These are phyloP conservation scores for Talaromyces atroroseus DNA, from an alignment of 2,329 filamentous ascomycete species.

Conservation along the genomic window DNA sequence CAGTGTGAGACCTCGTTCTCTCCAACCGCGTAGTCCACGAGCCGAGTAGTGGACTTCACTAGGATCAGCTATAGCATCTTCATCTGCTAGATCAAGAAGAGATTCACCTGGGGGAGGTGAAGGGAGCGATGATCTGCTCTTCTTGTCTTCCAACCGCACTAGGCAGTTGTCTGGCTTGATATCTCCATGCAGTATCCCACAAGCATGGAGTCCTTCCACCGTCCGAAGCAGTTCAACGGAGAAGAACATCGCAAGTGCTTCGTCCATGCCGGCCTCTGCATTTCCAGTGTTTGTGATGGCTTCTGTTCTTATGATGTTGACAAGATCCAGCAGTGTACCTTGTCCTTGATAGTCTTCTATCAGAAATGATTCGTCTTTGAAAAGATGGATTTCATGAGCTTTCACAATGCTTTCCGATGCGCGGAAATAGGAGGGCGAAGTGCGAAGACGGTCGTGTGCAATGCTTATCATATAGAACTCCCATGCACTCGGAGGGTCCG, in stretches of 20 bases:
- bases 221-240: slow-evolving; percentile 85
- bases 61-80: slow-evolving; percentile 21
- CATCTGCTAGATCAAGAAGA: slow-evolving; percentile 24
- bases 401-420: slow-evolving; percentile 71
- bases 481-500: slow-evolving; percentile 74
- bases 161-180: slow-evolving; percentile 95
- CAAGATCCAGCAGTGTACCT: slow-evolving; percentile 88
- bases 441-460: slow-evolving; percentile 67
- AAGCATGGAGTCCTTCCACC: slow-evolving; percentile 76
- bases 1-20: slow-evolving; percentile 69
- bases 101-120: slow-evolving; percentile 22
- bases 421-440: slow-evolving; percentile 53
- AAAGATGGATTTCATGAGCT: slow-evolving; percentile 87
- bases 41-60: slow-evolving; percentile 58
- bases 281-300: slow-evolving; percentile 43
- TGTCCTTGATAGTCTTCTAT: slow-evolving; percentile 82
- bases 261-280: slow-evolving; percentile 69
- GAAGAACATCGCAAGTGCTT: slow-evolving; percentile 91
- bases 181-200: slow-evolving; percentile 81
- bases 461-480: slow-evolving; percentile 94
- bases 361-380: slow-evolving; percentile 82
- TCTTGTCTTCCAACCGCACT: slow-evolving; percentile 64
- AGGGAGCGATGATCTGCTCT: slow-evolving; percentile 15
- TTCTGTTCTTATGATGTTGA: slow-evolving; percentile 78
- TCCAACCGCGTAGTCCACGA: slow-evolving; percentile 73